Percentiles rank a stretch among this genome's conserved stretches.
Evolutionary conservation across 1,284 basidiomycete genomes (phyloP).

Genomic region (Ceratobasidium sp.): DNA sequence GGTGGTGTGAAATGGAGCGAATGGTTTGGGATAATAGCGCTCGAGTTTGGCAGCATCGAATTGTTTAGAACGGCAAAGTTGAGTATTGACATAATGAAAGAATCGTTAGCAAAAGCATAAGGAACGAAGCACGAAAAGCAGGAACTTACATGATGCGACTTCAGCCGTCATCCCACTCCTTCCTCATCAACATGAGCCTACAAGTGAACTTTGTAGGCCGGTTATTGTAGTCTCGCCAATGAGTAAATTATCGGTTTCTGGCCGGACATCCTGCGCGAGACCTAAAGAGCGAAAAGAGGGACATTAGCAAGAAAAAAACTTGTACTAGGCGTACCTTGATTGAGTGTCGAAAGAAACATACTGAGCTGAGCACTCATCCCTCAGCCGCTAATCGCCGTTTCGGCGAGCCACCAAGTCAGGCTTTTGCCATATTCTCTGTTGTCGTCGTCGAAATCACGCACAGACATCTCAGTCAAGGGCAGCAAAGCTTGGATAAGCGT

Average conservation of each 20-base stretch:
- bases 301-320: slow-evolving; percentile 19
- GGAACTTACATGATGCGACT: slow-evolving; percentile 80
- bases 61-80: slow-evolving; percentile 90
- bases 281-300: slow-evolving; percentile 64
- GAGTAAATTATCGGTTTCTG: slow-evolving; percentile 92
- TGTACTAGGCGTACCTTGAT: slow-evolving; percentile 15
- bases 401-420: slow-evolving; percentile 93
- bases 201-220: slow-evolving; percentile 95
- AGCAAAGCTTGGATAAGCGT: no score
- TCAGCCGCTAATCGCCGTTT: slow-evolving; percentile 96
- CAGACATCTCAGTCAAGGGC: no score
- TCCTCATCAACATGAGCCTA: slow-evolving; percentile 94
- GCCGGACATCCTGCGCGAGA: slow-evolving; percentile 86
- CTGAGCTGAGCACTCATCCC: slow-evolving; percentile 99
- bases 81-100: slow-evolving; percentile 89
- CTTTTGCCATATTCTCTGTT: slow-evolving; percentile 79
- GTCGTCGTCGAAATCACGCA: slow-evolving; percentile 61
- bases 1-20: slow-evolving; percentile 78
- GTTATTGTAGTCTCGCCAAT: slow-evolving; percentile 99
- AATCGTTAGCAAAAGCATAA: slow-evolving; percentile 42
- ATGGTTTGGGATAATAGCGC: slow-evolving; percentile 87
- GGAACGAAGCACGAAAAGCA: neutral
- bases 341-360: slow-evolving; percentile 61
- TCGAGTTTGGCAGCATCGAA: slow-evolving; percentile 94
- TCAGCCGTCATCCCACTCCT: slow-evolving; percentile 72